Conservation (phyloP, 768 basidiomycete species). For the Filobasidium floriforme region DNA sequence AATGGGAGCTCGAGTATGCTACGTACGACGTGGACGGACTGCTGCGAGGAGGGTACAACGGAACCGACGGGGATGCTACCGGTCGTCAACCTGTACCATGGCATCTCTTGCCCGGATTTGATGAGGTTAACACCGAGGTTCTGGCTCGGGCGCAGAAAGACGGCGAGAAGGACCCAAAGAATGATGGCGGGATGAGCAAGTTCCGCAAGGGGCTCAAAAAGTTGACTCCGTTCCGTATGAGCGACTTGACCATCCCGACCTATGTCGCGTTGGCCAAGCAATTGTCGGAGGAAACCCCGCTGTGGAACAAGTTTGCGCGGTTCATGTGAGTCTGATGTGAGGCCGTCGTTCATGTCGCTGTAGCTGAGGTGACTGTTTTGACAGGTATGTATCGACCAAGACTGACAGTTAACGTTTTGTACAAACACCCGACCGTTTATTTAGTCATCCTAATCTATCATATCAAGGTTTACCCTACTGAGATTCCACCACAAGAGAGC, state of each 20-base stretch:
- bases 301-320: constrained; percentile 60
- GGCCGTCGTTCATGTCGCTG: background rate
- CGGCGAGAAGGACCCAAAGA: constrained; percentile 20
- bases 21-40: constrained; percentile 54
- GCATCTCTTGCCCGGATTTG: constrained; percentile 36
- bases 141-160: background rate
- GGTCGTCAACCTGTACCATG: constrained; percentile 31
- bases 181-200: constrained; percentile 43
- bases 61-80: constrained; percentile 14
- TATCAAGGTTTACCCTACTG: no score
- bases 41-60: constrained; percentile 41
- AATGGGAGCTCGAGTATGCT: constrained; percentile 70
- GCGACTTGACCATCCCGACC: constrained; percentile 67
- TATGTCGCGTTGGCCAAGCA: constrained; percentile 63
- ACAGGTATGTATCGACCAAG: constrained; percentile 5
- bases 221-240: constrained; percentile 61
- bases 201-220: constrained; percentile 43
- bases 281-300: constrained; percentile 50
- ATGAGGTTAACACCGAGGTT: constrained; percentile 4
- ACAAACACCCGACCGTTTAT: no score
- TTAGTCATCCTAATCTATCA: no score
- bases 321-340: constrained; percentile 57
- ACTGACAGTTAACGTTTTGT: background rate
- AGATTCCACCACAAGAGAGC: no score
- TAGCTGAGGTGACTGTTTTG: background rate